A percentile compares a stretch with the other conserved stretches of the same genome.
Conservation (phyloP, 345 rosid species). For the Brassica cretica region DNA sequence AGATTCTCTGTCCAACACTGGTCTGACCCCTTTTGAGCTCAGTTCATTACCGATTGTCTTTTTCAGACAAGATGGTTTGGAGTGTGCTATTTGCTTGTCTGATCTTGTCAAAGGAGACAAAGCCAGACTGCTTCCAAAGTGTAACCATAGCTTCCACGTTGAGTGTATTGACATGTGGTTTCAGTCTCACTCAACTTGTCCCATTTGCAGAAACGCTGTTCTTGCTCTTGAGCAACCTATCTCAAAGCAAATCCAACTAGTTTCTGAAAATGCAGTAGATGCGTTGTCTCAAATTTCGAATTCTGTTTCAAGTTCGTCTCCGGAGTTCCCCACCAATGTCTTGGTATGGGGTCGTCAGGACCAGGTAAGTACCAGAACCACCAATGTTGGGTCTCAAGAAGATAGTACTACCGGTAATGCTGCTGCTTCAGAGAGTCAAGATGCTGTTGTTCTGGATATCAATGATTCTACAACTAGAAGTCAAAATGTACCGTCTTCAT, state of each 20-base stretch:
- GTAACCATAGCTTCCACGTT: slow-evolving; percentile 83
- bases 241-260: slow-evolving; percentile 24
- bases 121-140: slow-evolving; percentile 72
- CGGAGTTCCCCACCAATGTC: slow-evolving; percentile 78
- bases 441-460: slow-evolving; percentile 41
- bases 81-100: slow-evolving; percentile 84
- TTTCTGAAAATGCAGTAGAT: not conserved
- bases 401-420: slow-evolving; percentile 43
- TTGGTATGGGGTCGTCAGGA: slow-evolving; percentile 82
- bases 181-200: slow-evolving; percentile 87
- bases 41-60: slow-evolving; percentile 62
- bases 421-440: slow-evolving; percentile 41
- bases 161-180: slow-evolving; percentile 99
- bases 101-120: slow-evolving; percentile 75
- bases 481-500: slow-evolving; percentile 25
- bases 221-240: slow-evolving; percentile 33
- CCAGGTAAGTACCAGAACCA: slow-evolving; percentile 58
- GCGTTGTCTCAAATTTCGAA: slow-evolving; percentile 38
- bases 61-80: slow-evolving; percentile 55
- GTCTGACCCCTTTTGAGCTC: slow-evolving; percentile 59
- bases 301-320: slow-evolving; percentile 38
- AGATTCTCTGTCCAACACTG: slow-evolving; percentile 38
- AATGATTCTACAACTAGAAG: slow-evolving; percentile 52
- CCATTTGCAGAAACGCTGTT: slow-evolving; percentile 69
- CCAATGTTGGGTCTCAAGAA: slow-evolving; percentile 44